Conservation (phyloP, 495 filamentous ascomycete species). For the Clohesyomyces aquaticus region DNA sequence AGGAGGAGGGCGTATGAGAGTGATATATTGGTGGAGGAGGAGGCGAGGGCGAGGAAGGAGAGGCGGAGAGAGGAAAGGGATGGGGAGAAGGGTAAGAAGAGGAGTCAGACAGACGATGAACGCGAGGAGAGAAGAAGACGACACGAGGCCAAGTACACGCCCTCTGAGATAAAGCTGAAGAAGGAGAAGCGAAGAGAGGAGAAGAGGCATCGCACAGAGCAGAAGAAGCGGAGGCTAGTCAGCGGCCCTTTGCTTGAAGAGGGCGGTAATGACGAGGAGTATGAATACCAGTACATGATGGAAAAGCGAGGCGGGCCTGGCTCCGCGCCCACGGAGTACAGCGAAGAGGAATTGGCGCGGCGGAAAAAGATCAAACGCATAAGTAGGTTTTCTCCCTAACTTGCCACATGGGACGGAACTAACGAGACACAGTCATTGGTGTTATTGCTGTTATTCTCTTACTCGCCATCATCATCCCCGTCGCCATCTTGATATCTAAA, state of each 20-base stretch:
- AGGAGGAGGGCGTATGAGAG: constrained; percentile 43
- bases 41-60: constrained; percentile 37
- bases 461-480: constrained; percentile 71
- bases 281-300: constrained; percentile 42
- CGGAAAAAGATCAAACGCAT: constrained; percentile 43
- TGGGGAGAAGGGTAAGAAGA: constrained; percentile 25
- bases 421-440: constrained; percentile 57
- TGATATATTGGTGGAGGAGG: constrained; percentile 38
- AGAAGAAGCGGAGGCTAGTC: constrained; percentile 42
- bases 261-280: constrained; percentile 40
- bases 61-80: constrained; percentile 38
- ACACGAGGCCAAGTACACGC: constrained; percentile 32
- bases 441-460: constrained; percentile 62
- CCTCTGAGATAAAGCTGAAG: constrained; percentile 32
- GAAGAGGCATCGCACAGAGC: constrained; percentile 22
- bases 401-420: too few species aligned
- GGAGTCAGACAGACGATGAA: constrained; percentile 26
- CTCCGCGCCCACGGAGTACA: constrained; percentile 36
- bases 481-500: constrained; percentile 72
- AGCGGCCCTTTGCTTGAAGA: constrained; percentile 49
- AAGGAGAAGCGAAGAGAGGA: constrained; percentile 32
- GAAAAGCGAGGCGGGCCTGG: constrained; percentile 43
- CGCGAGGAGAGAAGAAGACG: constrained; percentile 28
- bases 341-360: constrained; percentile 41
- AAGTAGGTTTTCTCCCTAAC: constrained; percentile 31